Conservation (phyloP, 1,284 basidiomycete species). For the Coniferiporia sulphurascens region DNA sequence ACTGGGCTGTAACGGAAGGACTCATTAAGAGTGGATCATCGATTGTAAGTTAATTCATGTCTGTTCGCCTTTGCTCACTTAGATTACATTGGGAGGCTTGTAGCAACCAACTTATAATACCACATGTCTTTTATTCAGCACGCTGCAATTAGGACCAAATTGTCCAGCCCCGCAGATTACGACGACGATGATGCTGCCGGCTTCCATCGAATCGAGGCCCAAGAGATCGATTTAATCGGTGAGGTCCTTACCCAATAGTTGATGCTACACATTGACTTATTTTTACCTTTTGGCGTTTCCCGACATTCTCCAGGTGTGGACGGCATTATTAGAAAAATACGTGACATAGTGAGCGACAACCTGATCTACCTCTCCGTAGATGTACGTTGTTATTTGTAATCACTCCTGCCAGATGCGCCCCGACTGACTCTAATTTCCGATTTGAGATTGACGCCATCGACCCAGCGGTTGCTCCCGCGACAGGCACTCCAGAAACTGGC, state of each 20-base stretch:
- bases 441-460: slow-evolving; percentile 68
- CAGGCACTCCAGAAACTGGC: slow-evolving; percentile 66
- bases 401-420: neutral
- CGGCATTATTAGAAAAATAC: slow-evolving; percentile 68
- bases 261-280: neutral
- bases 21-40: slow-evolving; percentile 71
- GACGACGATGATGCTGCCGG: slow-evolving; percentile 62
- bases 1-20: slow-evolving; percentile 73
- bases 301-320: slow-evolving; percentile 40
- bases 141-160: slow-evolving; percentile 72
- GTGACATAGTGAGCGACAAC: slow-evolving; percentile 57
- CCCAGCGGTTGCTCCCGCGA: slow-evolving; percentile 75
- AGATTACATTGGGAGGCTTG: slow-evolving; percentile 17
- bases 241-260: slow-evolving; percentile 8
- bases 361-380: slow-evolving; percentile 77
- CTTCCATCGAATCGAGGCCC: slow-evolving; percentile 68
- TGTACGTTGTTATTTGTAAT: slow-evolving; percentile 33
- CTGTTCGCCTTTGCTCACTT: slow-evolving; percentile 20
- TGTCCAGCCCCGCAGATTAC: slow-evolving; percentile 66
- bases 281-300: neutral
- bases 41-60: slow-evolving; percentile 63
- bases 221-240: slow-evolving; percentile 74
- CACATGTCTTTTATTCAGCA: slow-evolving; percentile 54
- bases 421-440: neutral
- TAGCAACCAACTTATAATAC: slow-evolving; percentile 62